These are phyloP conservation scores for Musa troglodytarum DNA, from an alignment of 176 grass and related monocot genomes.

Conservation along the genomic window DNA sequence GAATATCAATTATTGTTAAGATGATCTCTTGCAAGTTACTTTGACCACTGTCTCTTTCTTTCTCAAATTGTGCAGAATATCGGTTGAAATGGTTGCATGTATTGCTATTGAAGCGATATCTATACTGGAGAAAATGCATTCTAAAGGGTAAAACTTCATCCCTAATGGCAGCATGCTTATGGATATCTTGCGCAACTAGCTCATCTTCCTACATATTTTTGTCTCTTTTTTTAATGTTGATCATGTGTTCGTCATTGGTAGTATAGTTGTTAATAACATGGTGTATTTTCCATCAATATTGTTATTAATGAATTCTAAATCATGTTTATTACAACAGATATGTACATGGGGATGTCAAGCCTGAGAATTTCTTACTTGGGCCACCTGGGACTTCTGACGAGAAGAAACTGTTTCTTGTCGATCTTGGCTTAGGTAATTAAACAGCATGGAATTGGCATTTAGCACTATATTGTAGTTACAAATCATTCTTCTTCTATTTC, in stretches of 20 bases:
- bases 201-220: background rate
- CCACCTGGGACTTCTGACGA: constrained; percentile 74
- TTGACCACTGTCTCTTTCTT: constrained; percentile 15
- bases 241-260: background rate
- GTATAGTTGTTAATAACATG: constrained; percentile 6
- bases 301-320: constrained; percentile 8
- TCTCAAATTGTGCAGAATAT: constrained; percentile 54
- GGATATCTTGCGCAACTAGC: background rate
- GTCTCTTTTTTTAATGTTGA: background rate
- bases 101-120: constrained; percentile 97
- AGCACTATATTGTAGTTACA: background rate
- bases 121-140: constrained; percentile 96
- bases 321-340: constrained; percentile 45
- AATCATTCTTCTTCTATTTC: background rate
- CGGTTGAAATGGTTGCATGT: constrained; percentile 94
- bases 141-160: constrained; percentile 62
- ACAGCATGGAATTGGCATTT: background rate
- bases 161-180: constrained; percentile 14
- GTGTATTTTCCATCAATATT: constrained; percentile 11
- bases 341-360: constrained; percentile 97
- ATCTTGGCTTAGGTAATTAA: constrained; percentile 89
- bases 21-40: constrained; percentile 17
- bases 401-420: constrained; percentile 96
- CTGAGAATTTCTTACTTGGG: constrained; percentile 97
- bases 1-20: constrained; percentile 2